Evolutionary conservation across 2,329 filamentous ascomycete genomes (phyloP), one percentile per base, ranked within the genome.

Genomic region (Camillea tinctor): DNA sequence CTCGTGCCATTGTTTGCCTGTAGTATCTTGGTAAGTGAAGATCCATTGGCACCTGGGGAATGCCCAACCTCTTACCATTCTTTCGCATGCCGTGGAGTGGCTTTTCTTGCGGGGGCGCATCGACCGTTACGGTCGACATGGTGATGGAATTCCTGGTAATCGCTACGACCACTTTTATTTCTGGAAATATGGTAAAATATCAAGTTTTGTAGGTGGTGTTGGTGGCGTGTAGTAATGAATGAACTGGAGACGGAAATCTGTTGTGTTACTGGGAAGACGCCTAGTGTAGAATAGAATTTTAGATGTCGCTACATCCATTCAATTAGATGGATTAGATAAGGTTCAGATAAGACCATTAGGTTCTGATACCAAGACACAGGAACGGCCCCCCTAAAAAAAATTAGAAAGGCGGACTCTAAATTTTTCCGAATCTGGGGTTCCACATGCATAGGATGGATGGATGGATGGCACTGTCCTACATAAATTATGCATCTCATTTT

Each of bases 1-100:
- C 56, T 84, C 81, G 74, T 96, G 93, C 95, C 95, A 99, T 80
- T 96, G 91, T 80, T 98, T 97, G 74, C 95, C 95, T 97, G 72
- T 50, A 57, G 56, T 11, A 64, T 59, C 36, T n/a, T 36, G 52
- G 65, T 65, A 58, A 53, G 51, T 59, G 57, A 56, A 50, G n/a
- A 21, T 30, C 21, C 51, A 21, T 24, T 30, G 52, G 13, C 20
- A 22, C 24, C 19, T 24, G 50, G 52, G 22, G 23, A 48, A 50
- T 13, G 50, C 8, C 44, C 51, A 23, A 22, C 44, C 60, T 69
- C 78, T 64, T 80, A 94, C 92, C 92, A 80, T 96, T 97, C 76
- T 89, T 90, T 69, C 92, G 90, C 84, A 95, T 89, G 64, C 88
- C 92, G 75, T 77, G 79, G 58, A 44, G 36, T n/a, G 72, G 71